phyloP scores from a whole-genome alignment of 2,329 filamentous ascomycete species.

The Trichoderma koningii region DNA sequence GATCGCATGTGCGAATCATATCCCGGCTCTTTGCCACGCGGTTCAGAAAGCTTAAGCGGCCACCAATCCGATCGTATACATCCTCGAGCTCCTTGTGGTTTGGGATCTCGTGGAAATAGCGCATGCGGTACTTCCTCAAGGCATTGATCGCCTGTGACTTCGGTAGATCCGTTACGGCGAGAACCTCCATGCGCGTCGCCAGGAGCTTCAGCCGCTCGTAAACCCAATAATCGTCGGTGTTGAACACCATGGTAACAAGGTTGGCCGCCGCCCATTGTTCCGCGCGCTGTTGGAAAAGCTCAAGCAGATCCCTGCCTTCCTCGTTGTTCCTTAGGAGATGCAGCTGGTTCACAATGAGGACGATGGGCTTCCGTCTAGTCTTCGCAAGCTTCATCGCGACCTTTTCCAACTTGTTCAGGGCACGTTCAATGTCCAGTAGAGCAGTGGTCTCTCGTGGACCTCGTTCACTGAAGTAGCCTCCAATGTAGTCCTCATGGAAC shows the following conservation, averaged over 20 bases:
- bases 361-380: slow-evolving; percentile 65
- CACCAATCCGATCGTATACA: slow-evolving; percentile 85
- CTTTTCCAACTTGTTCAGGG: slow-evolving; percentile 97
- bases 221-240: slow-evolving; percentile 98
- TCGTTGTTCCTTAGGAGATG: slow-evolving; percentile 91
- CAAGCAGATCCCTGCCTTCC: slow-evolving; percentile 88
- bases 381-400: slow-evolving; percentile 75
- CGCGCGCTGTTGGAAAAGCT: slow-evolving; percentile 91
- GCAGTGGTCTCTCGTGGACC: slow-evolving; percentile 91
- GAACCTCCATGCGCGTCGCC: slow-evolving; percentile 91
- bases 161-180: slow-evolving; percentile 79
- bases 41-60: slow-evolving; percentile 83
- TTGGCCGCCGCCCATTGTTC: slow-evolving; percentile 95
- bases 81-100: slow-evolving; percentile 63
- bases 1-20: slow-evolving; percentile 79
- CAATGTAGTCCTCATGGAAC: slow-evolving; percentile 97
- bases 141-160: slow-evolving; percentile 77
- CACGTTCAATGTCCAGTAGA: slow-evolving; percentile 90
- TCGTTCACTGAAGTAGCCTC: slow-evolving; percentile 90
- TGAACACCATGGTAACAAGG: slow-evolving; percentile 89
- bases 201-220: slow-evolving; percentile 93
- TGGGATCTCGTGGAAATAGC: slow-evolving; percentile 69
- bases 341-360: slow-evolving; percentile 93
- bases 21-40: slow-evolving; percentile 83
- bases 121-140: slow-evolving; percentile 74